phyloP scores from a whole-genome alignment of 306 rosid genomes.

The Boehmeria nivea region DNA sequence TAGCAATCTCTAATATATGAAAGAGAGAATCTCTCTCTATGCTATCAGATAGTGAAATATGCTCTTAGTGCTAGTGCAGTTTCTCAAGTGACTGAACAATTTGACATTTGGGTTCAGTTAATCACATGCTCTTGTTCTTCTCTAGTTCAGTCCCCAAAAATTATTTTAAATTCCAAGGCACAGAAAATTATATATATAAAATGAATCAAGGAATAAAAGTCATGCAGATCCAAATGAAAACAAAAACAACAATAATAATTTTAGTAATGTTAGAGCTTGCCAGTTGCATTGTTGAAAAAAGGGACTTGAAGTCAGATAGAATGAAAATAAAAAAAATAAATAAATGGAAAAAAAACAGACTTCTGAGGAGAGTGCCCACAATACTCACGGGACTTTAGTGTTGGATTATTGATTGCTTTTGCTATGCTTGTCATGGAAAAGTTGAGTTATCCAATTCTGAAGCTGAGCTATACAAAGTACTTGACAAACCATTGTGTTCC shows the following conservation, averaged over 20 bases:
- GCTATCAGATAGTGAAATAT: no score
- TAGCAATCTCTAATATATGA: no score
- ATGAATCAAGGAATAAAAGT: neutral
- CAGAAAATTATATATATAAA: no score
- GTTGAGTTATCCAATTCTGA: neutral
- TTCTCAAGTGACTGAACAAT: neutral
- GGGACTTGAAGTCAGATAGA: neutral
- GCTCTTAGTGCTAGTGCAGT: no score
- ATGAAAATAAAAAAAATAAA: neutral
- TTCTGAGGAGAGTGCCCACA: constrained; percentile 20
- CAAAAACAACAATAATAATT: no score
- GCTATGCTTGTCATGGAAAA: neutral
- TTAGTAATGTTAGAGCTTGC: neutral
- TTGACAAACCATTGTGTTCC: no score
- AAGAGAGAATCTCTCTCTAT: no score
- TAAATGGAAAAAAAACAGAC: neutral
- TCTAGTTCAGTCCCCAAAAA: neutral
- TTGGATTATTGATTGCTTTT: neutral
- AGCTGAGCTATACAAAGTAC: no score
- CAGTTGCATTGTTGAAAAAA: neutral
- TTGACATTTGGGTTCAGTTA: neutral
- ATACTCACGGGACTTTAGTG: constrained; percentile 25
- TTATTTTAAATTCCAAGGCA: no score
- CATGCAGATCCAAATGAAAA: neutral
- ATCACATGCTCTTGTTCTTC: constrained; percentile 1